A percentile compares a stretch with the other conserved stretches of the same genome.
phyloP scores from a whole-genome alignment of 2,329 filamentous ascomycete genomes.

The Lachnellula arida region DNA sequence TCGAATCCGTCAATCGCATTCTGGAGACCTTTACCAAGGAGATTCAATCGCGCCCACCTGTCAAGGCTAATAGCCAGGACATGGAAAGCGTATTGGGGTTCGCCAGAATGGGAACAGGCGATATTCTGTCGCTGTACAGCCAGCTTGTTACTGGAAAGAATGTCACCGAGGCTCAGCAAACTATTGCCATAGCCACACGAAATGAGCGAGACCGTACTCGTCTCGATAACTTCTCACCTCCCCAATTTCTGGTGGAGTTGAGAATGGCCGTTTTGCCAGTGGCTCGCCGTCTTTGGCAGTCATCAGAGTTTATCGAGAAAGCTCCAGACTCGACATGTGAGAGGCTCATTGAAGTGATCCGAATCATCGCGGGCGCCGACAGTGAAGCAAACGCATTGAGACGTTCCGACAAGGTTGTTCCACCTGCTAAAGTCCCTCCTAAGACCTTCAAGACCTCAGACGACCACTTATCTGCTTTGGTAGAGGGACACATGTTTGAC shows the following conservation, averaged over 20 bases:
- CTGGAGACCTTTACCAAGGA: slow-evolving; percentile 63
- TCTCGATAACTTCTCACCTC: slow-evolving; percentile 57
- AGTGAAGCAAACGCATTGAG: slow-evolving; percentile 63
- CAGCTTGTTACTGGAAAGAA: slow-evolving; percentile 73
- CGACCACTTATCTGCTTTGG: slow-evolving; percentile 39
- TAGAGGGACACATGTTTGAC: slow-evolving; percentile 42
- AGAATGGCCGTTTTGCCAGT: slow-evolving; percentile 75
- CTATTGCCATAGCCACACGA: slow-evolving; percentile 47
- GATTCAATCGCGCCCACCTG: slow-evolving; percentile 35
- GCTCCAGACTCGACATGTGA: slow-evolving; percentile 72
- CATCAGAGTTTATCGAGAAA: slow-evolving; percentile 69
- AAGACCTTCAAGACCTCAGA: slow-evolving; percentile 49
- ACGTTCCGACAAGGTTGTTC: slow-evolving; percentile 53
- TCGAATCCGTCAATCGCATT: slow-evolving; percentile 69
- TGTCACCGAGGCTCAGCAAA: slow-evolving; percentile 70
- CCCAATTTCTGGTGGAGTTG: slow-evolving; percentile 82
- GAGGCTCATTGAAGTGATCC: slow-evolving; percentile 77
- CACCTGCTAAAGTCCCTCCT: slow-evolving; percentile 32
- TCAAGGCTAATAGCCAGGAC: neutral
- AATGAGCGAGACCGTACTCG: slow-evolving; percentile 51
- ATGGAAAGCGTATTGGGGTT: slow-evolving; percentile 32
- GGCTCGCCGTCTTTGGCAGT: slow-evolving; percentile 78
- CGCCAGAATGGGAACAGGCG: slow-evolving; percentile 61
- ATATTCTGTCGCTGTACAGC: slow-evolving; percentile 77
- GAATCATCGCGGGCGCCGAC: slow-evolving; percentile 72